These are phyloP conservation scores for Grifola frondosa DNA, from an alignment of 1,284 basidiomycete species.

Conservation along the genomic window DNA sequence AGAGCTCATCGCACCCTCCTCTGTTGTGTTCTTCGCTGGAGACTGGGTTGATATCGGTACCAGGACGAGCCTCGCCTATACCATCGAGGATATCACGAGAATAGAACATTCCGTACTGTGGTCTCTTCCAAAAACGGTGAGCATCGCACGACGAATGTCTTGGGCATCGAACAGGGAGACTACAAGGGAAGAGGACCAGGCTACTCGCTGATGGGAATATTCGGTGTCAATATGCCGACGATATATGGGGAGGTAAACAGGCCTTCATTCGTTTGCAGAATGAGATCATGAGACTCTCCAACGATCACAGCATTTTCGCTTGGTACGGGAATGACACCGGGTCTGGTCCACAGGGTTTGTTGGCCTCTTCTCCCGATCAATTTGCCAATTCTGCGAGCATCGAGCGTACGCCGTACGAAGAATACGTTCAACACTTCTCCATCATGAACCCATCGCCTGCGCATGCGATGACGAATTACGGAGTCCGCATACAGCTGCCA, in stretches of 20 bases:
- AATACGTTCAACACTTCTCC: too few species aligned
- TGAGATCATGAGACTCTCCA: not conserved
- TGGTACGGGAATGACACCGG: conserved; percentile 9
- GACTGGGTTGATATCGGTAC: conserved; percentile 11
- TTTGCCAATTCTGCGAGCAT: conserved; percentile 11
- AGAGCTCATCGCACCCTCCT: conserved; percentile 15
- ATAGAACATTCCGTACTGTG: conserved; percentile 11
- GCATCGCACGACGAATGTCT: conserved; percentile 15
- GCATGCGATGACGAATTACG: too few species aligned
- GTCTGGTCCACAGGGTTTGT: conserved; percentile 11
- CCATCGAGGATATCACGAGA: conserved; percentile 13
- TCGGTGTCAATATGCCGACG: conserved; percentile 11
- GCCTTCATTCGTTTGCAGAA: conserved; percentile 3
- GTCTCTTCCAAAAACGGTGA: conserved; percentile 3
- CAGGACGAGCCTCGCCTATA: conserved; percentile 8
- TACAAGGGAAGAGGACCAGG: conserved; percentile 10
- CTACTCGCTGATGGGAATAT: conserved; percentile 20
- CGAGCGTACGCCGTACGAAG: conserved; percentile 2
- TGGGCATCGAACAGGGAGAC: conserved; percentile 12
- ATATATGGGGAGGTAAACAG: conserved; percentile 15
- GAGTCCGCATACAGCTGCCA: too few species aligned
- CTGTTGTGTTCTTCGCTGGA: conserved; percentile 12
- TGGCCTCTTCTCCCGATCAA: conserved; percentile 13
- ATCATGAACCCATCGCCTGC: too few species aligned
- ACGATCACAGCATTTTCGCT: conserved; percentile 8